Conservation (phyloP, 306 rosid species). For the Pyrus bretschneideri region DNA sequence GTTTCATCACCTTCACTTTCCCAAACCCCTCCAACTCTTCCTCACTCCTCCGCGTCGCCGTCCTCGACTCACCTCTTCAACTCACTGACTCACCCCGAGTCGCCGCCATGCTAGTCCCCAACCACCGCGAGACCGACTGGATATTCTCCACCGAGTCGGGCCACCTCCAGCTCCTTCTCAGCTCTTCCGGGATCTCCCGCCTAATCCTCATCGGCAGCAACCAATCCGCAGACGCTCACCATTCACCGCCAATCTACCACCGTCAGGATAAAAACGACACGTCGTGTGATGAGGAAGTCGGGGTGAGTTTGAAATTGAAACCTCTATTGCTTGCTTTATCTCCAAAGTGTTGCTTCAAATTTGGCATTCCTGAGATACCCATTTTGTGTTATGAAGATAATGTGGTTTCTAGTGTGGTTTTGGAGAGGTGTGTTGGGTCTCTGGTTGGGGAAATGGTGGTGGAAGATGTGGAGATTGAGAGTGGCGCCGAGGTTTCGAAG, state of each 20-base stretch:
- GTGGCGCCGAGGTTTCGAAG: slow-evolving; percentile 1
- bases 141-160: slow-evolving; percentile 65
- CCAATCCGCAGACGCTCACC: slow-evolving; percentile 10
- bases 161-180: slow-evolving; percentile 64
- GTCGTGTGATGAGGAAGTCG: slow-evolving; percentile 19
- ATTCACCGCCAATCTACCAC: slow-evolving; percentile 13
- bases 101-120: slow-evolving; percentile 66
- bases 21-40: slow-evolving; percentile 46
- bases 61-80: slow-evolving; percentile 61
- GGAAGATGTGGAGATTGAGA: slow-evolving; percentile 71
- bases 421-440: slow-evolving; percentile 45
- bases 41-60: slow-evolving; percentile 59
- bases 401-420: slow-evolving; percentile 38
- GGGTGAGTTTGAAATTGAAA: slow-evolving; percentile 42
- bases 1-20: slow-evolving; percentile 49
- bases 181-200: slow-evolving; percentile 46
- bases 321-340: slow-evolving; percentile 72
- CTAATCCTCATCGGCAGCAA: slow-evolving; percentile 57
- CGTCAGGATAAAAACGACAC: slow-evolving; percentile 27
- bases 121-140: slow-evolving; percentile 76
- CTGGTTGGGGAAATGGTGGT: slow-evolving; percentile 76
- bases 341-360: slow-evolving; percentile 49
- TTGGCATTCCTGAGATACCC: slow-evolving; percentile 58
- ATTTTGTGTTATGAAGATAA: slow-evolving; percentile 61
- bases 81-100: slow-evolving; percentile 31